Conservation (phyloP, 352 stramenopile species). For the Phytophthora palmivora region DNA sequence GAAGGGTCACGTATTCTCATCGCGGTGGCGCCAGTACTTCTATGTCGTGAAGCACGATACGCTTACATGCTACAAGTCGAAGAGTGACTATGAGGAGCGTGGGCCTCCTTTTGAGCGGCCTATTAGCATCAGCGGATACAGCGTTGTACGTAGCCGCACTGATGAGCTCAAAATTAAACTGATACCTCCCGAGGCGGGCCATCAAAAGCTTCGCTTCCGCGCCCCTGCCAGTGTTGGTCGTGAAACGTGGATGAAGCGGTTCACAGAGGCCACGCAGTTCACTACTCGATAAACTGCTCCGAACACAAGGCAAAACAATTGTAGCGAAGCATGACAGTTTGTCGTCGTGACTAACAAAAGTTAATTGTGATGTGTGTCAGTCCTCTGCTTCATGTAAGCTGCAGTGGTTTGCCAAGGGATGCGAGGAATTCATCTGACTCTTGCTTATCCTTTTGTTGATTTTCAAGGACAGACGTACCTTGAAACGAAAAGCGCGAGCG, state of each 20-base stretch:
- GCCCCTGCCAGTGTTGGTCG: constrained; percentile 75
- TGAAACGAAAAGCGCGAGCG: constrained; percentile 29
- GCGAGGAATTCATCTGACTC: constrained; percentile 36
- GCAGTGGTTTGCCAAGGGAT: constrained; percentile 46
- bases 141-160: constrained; percentile 70
- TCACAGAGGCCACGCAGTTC: constrained; percentile 71
- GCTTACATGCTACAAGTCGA: constrained; percentile 79
- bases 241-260: constrained; percentile 82
- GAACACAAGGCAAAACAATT: constrained; percentile 1
- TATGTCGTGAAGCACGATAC: constrained; percentile 74
- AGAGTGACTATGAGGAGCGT: constrained; percentile 75
- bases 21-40: constrained; percentile 82
- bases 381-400: constrained; percentile 12
- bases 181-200: constrained; percentile 68
- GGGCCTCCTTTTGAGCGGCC: constrained; percentile 53
- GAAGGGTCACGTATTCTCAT: constrained; percentile 75
- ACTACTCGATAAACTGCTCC: constrained; percentile 26
- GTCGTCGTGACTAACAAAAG: constrained; percentile 7
- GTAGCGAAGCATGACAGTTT: constrained; percentile 5
- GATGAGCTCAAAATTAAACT: constrained; percentile 87
- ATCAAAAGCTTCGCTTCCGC: constrained; percentile 73
- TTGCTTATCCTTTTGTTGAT: constrained; percentile 5
- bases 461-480: background rate
- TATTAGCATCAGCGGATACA: constrained; percentile 69
- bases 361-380: constrained; percentile 14